These are phyloP conservation scores for Penicillium pancosmium DNA, from an alignment of 495 filamentous ascomycete species.

Conservation along the genomic window DNA sequence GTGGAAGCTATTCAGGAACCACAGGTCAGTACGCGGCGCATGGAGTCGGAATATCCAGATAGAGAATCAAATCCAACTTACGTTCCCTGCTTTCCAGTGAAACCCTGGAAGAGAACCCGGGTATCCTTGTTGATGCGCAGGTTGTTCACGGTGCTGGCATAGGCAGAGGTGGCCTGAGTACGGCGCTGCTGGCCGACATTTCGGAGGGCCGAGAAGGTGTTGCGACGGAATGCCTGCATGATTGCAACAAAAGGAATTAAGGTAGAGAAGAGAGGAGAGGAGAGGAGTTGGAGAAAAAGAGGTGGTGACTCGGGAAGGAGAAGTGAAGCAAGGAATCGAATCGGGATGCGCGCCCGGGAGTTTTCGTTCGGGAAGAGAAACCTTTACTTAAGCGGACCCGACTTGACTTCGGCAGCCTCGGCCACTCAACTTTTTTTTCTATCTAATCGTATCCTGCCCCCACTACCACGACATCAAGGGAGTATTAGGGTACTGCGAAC, in stretches of 20 bases:
- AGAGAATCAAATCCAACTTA: slow-evolving; percentile 52
- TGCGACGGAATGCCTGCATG: slow-evolving; percentile 60
- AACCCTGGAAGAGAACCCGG: slow-evolving; percentile 94
- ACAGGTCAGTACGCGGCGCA: slow-evolving; percentile 44
- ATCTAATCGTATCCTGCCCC: slow-evolving; percentile 24
- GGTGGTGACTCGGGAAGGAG: slow-evolving; percentile 24
- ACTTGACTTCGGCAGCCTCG: slow-evolving; percentile 38
- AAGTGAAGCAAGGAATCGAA: slow-evolving; percentile 23
- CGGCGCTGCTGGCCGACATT: slow-evolving; percentile 58
- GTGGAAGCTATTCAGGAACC: slow-evolving; percentile 75
- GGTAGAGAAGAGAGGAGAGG: slow-evolving; percentile 28
- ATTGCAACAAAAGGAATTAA: slow-evolving; percentile 28
- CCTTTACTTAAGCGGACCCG: slow-evolving; percentile 49
- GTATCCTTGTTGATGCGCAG: slow-evolving; percentile 90
- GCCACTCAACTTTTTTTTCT: slow-evolving; percentile 19
- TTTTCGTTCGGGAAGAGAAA: slow-evolving; percentile 47
- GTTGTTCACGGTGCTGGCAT: slow-evolving; percentile 84
- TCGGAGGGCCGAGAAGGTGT: slow-evolving; percentile 51
- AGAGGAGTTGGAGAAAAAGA: slow-evolving; percentile 15
- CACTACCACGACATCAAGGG: slow-evolving; percentile 12
- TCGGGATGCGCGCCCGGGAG: slow-evolving; percentile 39
- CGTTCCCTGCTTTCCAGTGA: slow-evolving; percentile 99
- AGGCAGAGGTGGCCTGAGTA: slow-evolving; percentile 67
- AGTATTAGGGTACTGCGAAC: background rate
- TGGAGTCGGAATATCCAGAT: background rate